phyloP scores from a whole-genome alignment of 2,329 filamentous ascomycete genomes.

The Tolypocladium tropicale region DNA sequence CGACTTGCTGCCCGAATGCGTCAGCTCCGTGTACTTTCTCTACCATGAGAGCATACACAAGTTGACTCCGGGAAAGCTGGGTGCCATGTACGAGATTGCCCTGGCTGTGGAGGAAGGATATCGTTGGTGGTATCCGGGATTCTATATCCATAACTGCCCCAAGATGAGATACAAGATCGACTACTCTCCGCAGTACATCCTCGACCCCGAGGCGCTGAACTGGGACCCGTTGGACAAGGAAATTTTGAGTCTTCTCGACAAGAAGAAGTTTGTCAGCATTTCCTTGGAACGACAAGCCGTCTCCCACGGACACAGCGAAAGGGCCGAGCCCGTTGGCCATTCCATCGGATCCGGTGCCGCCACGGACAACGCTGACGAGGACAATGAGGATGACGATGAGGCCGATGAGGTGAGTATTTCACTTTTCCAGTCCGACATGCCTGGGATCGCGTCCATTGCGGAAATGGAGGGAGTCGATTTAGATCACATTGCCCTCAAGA shows the following conservation, averaged over 20 bases:
- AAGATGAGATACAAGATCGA: slow-evolving; percentile 85
- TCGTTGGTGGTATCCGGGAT: slow-evolving; percentile 69
- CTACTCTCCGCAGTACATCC: slow-evolving; percentile 62
- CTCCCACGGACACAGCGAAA: not conserved
- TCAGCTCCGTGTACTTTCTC: slow-evolving; percentile 76
- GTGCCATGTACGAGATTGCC: slow-evolving; percentile 62
- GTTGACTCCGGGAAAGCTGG: slow-evolving; percentile 64
- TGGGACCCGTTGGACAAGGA: slow-evolving; percentile 52
- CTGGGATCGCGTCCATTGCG: slow-evolving; percentile 49
- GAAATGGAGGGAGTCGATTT: slow-evolving; percentile 47
- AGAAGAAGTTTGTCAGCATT: slow-evolving; percentile 45
- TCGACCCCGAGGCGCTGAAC: slow-evolving; percentile 54
- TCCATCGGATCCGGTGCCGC: not conserved
- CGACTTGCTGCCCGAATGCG: slow-evolving; percentile 64
- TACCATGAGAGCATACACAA: slow-evolving; percentile 66
- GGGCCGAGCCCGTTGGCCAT: not conserved
- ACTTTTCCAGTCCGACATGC: slow-evolving; percentile 54
- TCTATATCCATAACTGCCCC: slow-evolving; percentile 69
- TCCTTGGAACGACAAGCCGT: slow-evolving; percentile 20
- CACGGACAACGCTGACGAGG: slow-evolving; percentile 3
- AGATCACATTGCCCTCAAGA: slow-evolving; percentile 45
- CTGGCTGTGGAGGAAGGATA: slow-evolving; percentile 61
- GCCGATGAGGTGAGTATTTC: slow-evolving; percentile 16
- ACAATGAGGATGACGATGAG: slow-evolving; percentile 3
- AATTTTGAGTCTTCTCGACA: slow-evolving; percentile 38